These are phyloP conservation scores for Jamesozyma piceae DNA, from an alignment of 805 yeast genomes.

Conservation along the genomic window DNA sequence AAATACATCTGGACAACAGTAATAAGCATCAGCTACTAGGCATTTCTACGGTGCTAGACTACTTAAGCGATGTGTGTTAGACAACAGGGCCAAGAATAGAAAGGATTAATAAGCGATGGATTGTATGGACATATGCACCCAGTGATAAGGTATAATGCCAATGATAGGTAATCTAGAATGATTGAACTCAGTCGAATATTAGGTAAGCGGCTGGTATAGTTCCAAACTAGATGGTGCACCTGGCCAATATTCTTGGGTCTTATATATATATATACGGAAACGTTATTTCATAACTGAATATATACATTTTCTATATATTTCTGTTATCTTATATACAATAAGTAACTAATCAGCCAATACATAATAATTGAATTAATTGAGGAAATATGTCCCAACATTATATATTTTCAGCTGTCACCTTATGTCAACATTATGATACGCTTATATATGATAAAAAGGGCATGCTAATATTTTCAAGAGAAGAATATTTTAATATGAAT, in stretches of 20 bases:
- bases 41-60: neutral
- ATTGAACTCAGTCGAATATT: neutral
- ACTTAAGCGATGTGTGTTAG: neutral
- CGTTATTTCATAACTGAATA: too few relatives aligned
- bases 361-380: neutral
- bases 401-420: too few relatives aligned
- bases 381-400: neutral
- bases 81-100: neutral
- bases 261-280: too few relatives aligned
- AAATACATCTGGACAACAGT: neutral
- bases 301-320: neutral
- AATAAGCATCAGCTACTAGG: neutral
- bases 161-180: neutral
- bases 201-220: too few relatives aligned
- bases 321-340: neutral
- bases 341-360: neutral
- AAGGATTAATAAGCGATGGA: neutral
- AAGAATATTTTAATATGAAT: neutral
- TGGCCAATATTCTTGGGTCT: too few relatives aligned
- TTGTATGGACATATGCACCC: neutral
- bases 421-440: neutral
- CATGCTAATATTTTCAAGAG: neutral
- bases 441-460: neutral
- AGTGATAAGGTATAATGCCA: neutral
- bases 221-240: too few relatives aligned